These are phyloP conservation scores for Isabelozyma heimii DNA, from an alignment of 805 yeast species.

Conservation along the genomic window DNA sequence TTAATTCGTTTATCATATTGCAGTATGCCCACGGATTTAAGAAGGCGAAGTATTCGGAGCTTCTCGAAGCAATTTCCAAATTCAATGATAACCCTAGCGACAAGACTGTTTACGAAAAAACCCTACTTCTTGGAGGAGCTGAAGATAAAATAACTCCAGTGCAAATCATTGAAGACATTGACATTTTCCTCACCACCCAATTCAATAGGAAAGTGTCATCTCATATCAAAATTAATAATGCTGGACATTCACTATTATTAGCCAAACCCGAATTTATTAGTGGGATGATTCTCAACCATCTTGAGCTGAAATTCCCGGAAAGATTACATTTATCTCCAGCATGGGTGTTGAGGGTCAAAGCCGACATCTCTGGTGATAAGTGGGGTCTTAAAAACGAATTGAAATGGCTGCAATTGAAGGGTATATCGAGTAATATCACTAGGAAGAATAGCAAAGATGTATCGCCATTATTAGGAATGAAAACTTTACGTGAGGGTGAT, in stretches of 20 bases:
- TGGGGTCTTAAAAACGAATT: conserved; percentile 78
- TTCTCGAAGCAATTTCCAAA: conserved; percentile 36
- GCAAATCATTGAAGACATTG: conserved; percentile 26
- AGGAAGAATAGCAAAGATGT: conserved; percentile 26
- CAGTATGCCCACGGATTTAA: conserved; percentile 50
- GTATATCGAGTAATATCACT: conserved; percentile 46
- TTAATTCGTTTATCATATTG: conserved; percentile 52
- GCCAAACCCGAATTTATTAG: conserved; percentile 63
- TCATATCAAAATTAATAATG: conserved; percentile 39
- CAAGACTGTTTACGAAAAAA: conserved; percentile 34
- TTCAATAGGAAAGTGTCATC: conserved; percentile 27
- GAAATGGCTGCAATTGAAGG: conserved; percentile 61
- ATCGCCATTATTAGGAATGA: conserved; percentile 66
- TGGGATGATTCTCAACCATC: conserved; percentile 58
- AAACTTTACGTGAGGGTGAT: conserved; percentile 68
- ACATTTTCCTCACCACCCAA: conserved; percentile 18
- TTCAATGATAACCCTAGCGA: conserved; percentile 32
- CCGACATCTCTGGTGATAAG: conserved; percentile 63
- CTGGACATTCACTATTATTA: conserved; percentile 65
- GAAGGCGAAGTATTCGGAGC: conserved; percentile 42
- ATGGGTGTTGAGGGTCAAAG: conserved; percentile 67
- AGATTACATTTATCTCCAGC: conserved; percentile 57
- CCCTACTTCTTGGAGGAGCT: conserved; percentile 58
- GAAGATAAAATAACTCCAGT: conserved; percentile 57
- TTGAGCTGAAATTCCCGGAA: conserved; percentile 46